Conservation (phyloP, 2,329 filamentous ascomycete species). For the Phialophora expanda region DNA sequence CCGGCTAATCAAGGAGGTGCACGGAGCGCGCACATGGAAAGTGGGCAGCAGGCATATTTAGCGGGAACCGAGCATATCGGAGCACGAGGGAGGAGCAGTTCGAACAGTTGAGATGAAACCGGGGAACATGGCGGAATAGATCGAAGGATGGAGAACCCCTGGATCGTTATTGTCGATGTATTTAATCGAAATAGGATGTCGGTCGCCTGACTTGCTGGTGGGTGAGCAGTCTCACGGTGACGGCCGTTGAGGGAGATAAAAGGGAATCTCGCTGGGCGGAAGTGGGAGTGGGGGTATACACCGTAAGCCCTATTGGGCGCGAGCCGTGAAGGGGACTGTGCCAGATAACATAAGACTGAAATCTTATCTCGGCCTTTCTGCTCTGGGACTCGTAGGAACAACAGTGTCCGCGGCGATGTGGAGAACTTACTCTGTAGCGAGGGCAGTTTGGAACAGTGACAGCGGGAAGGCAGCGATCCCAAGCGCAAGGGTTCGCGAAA, state of each 20-base stretch:
- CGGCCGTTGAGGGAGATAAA: conserved; percentile 3
- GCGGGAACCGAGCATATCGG: background rate
- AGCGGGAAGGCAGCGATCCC: background rate
- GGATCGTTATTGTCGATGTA: background rate
- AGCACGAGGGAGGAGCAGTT: conserved; percentile 8
- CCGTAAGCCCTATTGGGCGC: background rate
- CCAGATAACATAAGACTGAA: background rate
- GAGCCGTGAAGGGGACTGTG: background rate
- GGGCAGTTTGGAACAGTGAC: conserved; percentile 1
- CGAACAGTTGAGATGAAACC: conserved; percentile 18
- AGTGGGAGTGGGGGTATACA: conserved; percentile 13
- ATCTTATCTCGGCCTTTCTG: conserved; percentile 18
- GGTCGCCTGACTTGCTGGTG: conserved; percentile 8
- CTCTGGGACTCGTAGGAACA: background rate
- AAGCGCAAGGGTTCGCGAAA: background rate
- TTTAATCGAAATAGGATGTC: conserved; percentile 12
- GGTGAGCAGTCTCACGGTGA: background rate
- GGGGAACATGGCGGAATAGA: conserved; percentile 9
- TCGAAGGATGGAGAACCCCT: conserved; percentile 16
- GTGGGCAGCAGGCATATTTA: conserved; percentile 18
- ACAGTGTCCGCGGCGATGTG: background rate
- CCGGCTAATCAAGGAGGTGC: conserved; percentile 12
- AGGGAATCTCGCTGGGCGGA: background rate
- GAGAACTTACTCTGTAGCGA: background rate
- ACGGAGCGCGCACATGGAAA: conserved; percentile 20